These are phyloP conservation scores for Yarrowia phangngaensis DNA, from an alignment of 805 yeast species.

Conservation along the genomic window DNA sequence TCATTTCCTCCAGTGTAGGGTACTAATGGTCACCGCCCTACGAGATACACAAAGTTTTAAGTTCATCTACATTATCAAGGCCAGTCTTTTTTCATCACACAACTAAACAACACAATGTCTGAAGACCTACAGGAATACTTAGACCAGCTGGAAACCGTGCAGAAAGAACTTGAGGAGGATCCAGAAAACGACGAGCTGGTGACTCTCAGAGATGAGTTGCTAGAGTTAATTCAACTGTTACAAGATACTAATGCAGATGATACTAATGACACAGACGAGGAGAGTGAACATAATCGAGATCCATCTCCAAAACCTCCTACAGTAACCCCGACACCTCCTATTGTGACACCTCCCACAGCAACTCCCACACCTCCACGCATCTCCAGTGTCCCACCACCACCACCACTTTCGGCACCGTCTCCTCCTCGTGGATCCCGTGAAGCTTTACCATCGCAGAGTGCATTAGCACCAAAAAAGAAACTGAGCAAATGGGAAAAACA, in stretches of 20 bases:
- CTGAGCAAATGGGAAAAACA: slow-evolving; percentile 25
- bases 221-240: slow-evolving; percentile 21
- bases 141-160: slow-evolving; percentile 24
- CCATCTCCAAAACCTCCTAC: background rate
- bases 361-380: background rate
- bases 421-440: background rate
- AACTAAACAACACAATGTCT: background rate
- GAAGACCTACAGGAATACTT: slow-evolving; percentile 23
- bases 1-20: too few species aligned
- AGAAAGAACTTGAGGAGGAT: slow-evolving; percentile 16
- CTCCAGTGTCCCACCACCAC: background rate
- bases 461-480: slow-evolving; percentile 13
- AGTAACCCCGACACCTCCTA: background rate
- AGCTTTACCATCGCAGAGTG: slow-evolving; percentile 10
- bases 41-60: too few species aligned
- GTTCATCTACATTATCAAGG: too few species aligned
- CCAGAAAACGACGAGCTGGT: slow-evolving; percentile 18
- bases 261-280: background rate
- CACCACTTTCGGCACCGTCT: background rate
- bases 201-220: slow-evolving; percentile 24
- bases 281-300: background rate
- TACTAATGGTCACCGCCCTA: too few species aligned
- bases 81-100: too few species aligned
- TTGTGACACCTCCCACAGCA: background rate
- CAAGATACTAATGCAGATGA: slow-evolving; percentile 26